A percentile compares a stretch with the other conserved stretches of the same genome.
Evolutionary conservation across 345 rosid species (phyloP).

Genomic region (Hibiscus syriacus): DNA sequence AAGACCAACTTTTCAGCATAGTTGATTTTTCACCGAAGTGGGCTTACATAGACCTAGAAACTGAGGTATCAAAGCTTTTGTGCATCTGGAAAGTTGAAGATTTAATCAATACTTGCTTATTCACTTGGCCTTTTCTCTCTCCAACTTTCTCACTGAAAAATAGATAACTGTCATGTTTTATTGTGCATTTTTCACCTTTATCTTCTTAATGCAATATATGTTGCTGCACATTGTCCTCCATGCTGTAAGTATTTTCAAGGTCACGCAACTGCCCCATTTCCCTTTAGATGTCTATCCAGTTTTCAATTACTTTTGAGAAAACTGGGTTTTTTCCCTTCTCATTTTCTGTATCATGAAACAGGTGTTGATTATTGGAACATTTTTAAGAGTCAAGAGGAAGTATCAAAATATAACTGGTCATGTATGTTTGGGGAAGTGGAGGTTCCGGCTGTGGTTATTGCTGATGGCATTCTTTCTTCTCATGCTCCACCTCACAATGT

Average conservation of each 20-base stretch:
- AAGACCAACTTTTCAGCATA: constrained; percentile 83
- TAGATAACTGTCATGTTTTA: neutral
- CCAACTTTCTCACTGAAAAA: neutral
- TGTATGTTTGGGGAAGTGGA: constrained; percentile 97
- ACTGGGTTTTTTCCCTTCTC: neutral
- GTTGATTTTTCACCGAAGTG: constrained; percentile 71
- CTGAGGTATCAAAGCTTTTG: constrained; percentile 43
- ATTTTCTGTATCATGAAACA: constrained; percentile 20
- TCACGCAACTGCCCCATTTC: neutral
- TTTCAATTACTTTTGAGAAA: constrained; percentile 1
- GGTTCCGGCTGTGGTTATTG: constrained; percentile 73
- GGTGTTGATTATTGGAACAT: constrained; percentile 67
- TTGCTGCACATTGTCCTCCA: constrained; percentile 11
- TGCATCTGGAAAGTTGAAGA: neutral
- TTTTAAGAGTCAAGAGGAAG: constrained; percentile 58
- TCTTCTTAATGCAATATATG: neutral
- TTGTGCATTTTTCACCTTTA: neutral
- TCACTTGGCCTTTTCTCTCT: neutral
- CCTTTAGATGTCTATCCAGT: neutral
- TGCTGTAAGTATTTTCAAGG: neutral
- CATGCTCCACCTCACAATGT: constrained; percentile 53
- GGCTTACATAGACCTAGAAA: constrained; percentile 52
- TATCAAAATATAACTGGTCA: constrained; percentile 61
- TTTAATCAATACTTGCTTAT: neutral
- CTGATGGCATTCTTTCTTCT: constrained; percentile 70